Base-by-base conservation (phyloP, 1,284 basidiomycete species). In the Cystobasidiaceae sp. region DNA sequence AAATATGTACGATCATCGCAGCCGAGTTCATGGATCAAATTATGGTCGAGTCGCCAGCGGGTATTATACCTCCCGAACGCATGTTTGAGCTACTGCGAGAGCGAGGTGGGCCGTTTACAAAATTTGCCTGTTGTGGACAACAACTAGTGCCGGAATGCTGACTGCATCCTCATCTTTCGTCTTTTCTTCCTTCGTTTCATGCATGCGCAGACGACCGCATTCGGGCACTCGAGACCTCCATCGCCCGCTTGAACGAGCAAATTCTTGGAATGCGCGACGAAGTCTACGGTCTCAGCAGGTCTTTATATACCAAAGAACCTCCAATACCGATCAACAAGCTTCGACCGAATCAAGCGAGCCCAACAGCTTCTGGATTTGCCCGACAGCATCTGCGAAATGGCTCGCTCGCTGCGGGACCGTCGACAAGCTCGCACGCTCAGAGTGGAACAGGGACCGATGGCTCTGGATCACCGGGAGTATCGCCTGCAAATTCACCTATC, bases 151-250 rank as follows among this genome's bases (percentile, higher is more conserved):
- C 23, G 15, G 67, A 32, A 34, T n/a, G 2, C 32, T 52, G 32
- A 19, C 50, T 33, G n/a, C 32, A 33, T 27, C 50, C 28, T 5
- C 37, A 27, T 21, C 28, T 27, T 7, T 52, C 50, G 13, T 19
- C 37, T 8, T 55, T 41, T 15, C 45, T 43, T 27, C 33, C 30
- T 9, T 17, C 50, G 55, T 70, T 66, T 64, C 54, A 66, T 32
- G 27, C 21, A 48, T 6, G 9, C 25, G n/a, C 73, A 92, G 90
- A 81, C 33, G 82, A 86, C 69, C 84, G 88, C 39, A 81, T 92
- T 67, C 80, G 81, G 11, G 74, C 75, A 23, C 78, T 93, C 21
- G 89, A 93, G 76, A 82, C 87, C 44, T 89, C 91, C 67, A 90
- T 91, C 73, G 81, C 81, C 62, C 81, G 82, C 55, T 75, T 93